Evolutionary conservation across 306 rosid species (phyloP).

Genomic region (Trichosanthes cucumerina): DNA sequence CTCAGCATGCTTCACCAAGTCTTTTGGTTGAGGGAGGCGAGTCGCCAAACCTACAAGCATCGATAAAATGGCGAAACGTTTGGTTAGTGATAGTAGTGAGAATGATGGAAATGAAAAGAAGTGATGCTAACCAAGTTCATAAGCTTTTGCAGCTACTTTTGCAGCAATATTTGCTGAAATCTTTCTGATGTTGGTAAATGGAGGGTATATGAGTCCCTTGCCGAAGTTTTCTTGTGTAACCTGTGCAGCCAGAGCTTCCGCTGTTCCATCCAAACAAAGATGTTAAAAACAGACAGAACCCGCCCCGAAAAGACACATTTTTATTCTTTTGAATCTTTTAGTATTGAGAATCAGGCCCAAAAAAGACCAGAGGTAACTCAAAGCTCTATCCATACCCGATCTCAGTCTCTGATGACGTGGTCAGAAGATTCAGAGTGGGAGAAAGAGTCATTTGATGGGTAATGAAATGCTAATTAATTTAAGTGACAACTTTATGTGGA

Average conservation of each 20-base stretch:
- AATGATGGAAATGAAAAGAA: background rate
- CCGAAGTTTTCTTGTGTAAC: conserved; percentile 53
- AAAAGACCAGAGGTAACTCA: too few relatives aligned
- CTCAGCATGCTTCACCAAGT: conserved; percentile 71
- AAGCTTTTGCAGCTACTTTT: conserved; percentile 73
- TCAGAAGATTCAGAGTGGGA: background rate
- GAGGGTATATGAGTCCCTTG: conserved; percentile 82
- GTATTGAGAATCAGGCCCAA: too few relatives aligned
- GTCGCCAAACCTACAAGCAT: conserved; percentile 66
- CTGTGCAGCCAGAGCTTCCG: conserved; percentile 79
- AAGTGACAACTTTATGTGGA: background rate
- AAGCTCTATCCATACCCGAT: too few relatives aligned
- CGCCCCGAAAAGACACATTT: background rate
- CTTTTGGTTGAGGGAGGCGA: conserved; percentile 73
- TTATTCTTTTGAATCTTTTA: background rate
- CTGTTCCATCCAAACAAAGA: conserved; percentile 35
- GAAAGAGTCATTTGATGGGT: too few relatives aligned
- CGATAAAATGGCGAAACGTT: background rate
- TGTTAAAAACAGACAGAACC: background rate
- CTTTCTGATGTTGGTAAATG: conserved; percentile 73
- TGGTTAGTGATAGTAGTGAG: background rate
- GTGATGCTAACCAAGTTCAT: conserved; percentile 58
- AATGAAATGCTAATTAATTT: background rate
- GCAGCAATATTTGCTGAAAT: conserved; percentile 95
- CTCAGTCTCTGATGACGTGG: background rate